Evolutionary conservation across 176 grass and related monocot genomes (phyloP).

Genomic region (Typha latifolia): DNA sequence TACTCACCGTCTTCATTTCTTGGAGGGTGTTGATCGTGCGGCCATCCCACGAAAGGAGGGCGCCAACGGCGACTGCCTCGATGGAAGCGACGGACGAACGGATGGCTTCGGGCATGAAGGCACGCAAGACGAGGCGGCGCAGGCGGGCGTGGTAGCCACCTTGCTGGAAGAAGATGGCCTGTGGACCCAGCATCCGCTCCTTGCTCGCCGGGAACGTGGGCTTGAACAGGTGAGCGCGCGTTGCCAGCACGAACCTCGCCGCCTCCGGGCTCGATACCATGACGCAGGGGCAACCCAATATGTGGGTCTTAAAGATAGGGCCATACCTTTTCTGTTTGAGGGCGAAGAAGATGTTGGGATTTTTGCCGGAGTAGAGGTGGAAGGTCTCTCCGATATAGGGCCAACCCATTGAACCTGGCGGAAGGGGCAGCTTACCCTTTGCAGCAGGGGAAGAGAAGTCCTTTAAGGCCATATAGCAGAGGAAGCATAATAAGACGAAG

Average conservation of each 20-base stretch:
- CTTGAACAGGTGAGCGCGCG: conserved; percentile 90
- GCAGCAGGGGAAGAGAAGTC: no score
- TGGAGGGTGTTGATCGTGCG: conserved; percentile 79
- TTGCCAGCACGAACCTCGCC: conserved; percentile 86
- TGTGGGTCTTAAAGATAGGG: conserved; percentile 88
- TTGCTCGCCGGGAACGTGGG: conserved; percentile 98
- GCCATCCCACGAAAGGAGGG: conserved; percentile 53
- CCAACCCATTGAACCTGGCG: conserved; percentile 87
- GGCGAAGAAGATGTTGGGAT: conserved; percentile 76
- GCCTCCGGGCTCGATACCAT: conserved; percentile 99
- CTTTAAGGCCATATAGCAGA: no score
- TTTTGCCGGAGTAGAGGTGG: conserved; percentile 78
- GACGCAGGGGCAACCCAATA: conserved; percentile 84
- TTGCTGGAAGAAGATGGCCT: conserved; percentile 99
- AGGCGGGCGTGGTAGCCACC: conserved; percentile 83
- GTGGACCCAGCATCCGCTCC: conserved; percentile 81
- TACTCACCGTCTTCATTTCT: conserved; percentile 87
- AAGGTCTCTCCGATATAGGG: conserved; percentile 89
- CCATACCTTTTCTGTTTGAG: conserved; percentile 68
- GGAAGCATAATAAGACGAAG: no score
- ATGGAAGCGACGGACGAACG: conserved; percentile 44
- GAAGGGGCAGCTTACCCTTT: conserved; percentile 35
- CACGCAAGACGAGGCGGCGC: conserved; percentile 65
- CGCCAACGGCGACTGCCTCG: conserved; percentile 51
- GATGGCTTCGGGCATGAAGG: conserved; percentile 89